phyloP scores from a whole-genome alignment of 108 stramenopile genomes.

The Cyclostephanos invisitatus region DNA sequence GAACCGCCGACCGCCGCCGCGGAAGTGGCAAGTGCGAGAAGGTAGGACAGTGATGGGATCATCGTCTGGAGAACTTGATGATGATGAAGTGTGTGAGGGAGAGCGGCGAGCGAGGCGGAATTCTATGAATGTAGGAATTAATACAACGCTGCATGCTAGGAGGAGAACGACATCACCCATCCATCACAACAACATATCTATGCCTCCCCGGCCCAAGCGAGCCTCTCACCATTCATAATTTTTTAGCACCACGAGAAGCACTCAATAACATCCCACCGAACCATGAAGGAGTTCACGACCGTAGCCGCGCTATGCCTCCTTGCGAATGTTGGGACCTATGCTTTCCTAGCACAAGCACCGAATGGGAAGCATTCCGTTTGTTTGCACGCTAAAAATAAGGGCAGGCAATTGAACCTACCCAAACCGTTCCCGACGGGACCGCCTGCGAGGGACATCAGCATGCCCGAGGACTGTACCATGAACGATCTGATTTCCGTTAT shows the following conservation, averaged over 20 bases:
- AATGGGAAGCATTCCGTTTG: background rate
- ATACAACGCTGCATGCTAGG: no score
- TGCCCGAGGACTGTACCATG: constrained; percentile 12
- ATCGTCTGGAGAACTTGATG: background rate
- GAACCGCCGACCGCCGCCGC: background rate
- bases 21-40: background rate
- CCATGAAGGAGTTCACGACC: constrained; percentile 1
- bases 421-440: constrained; percentile 13
- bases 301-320: background rate
- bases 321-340: background rate
- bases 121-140: no score
- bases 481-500: constrained; percentile 18
- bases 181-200: no score
- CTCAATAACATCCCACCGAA: background rate
- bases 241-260: background rate
- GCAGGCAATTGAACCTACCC: background rate
- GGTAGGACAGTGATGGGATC: background rate
- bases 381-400: constrained; percentile 2
- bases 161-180: no score
- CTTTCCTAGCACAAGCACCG: constrained; percentile 9
- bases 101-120: no score
- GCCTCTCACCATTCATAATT: background rate
- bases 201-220: no score
- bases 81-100: background rate
- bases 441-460: constrained; percentile 6